phyloP scores from a whole-genome alignment of 345 rosid species.

The Brassica incana region DNA sequence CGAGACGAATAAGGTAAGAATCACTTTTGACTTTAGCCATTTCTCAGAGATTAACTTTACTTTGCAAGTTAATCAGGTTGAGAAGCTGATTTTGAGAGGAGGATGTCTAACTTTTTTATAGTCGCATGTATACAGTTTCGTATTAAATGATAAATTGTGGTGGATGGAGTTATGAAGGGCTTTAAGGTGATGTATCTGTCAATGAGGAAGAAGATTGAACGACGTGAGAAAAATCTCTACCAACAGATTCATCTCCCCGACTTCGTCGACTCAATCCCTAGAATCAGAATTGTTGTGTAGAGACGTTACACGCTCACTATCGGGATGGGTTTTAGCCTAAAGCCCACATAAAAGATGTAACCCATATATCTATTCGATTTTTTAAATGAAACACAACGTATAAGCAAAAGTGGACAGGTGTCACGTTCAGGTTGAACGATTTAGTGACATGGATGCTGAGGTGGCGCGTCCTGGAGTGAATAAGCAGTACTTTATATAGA shows the following conservation, averaged over 20 bases:
- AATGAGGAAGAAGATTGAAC: background rate
- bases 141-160: background rate
- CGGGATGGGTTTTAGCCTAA: no score
- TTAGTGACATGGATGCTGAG: no score
- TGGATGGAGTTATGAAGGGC: background rate
- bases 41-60: background rate
- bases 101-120: background rate
- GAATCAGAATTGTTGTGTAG: background rate
- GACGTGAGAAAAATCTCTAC: background rate
- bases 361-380: no score
- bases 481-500: no score
- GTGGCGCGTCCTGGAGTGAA: no score
- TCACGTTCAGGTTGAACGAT: no score
- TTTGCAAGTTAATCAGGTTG: background rate
- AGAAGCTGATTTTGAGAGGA: background rate
- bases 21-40: background rate
- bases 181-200: background rate
- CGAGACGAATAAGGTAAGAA: background rate
- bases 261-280: background rate
- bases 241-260: background rate
- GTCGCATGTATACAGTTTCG: background rate
- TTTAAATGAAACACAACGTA: no score
- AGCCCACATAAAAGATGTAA: no score
- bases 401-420: no score
- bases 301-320: no score